phyloP scores from a whole-genome alignment of 352 stramenopile species.

The Phytophthora idaei region DNA sequence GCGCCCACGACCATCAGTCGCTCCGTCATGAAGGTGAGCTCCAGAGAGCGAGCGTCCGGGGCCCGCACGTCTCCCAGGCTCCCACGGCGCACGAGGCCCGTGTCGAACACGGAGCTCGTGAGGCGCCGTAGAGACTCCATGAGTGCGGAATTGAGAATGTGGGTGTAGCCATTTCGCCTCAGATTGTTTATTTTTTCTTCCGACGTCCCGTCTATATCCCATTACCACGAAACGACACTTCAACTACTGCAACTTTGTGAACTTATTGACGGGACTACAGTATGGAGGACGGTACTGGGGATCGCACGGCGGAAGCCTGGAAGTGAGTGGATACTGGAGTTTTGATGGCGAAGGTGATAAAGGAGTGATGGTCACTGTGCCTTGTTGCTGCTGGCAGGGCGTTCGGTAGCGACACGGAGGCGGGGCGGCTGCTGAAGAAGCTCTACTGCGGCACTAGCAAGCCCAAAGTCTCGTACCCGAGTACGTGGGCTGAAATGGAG shows the following conservation, averaged over 20 bases:
- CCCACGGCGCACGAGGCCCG: constrained; percentile 42
- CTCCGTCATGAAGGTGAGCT: constrained; percentile 78
- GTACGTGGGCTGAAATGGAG: constrained; percentile 31
- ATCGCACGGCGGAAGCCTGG: constrained; percentile 40
- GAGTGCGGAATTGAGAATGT: constrained; percentile 6
- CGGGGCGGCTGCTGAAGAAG: constrained; percentile 73
- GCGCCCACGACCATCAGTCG: constrained; percentile 67
- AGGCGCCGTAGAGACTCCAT: constrained; percentile 82
- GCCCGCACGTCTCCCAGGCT: constrained; percentile 35
- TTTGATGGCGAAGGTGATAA: not conserved
- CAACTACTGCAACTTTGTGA: constrained; percentile 4
- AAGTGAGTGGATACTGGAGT: constrained; percentile 31
- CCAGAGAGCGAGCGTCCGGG: constrained; percentile 47
- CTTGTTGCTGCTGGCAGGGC: constrained; percentile 33
- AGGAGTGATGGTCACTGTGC: not conserved
- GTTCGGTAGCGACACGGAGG: constrained; percentile 80
- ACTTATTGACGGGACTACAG: not conserved
- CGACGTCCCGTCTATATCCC: constrained; percentile 6
- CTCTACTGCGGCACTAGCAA: constrained; percentile 74
- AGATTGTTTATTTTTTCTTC: constrained; percentile 6
- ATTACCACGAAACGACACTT: constrained; percentile 14
- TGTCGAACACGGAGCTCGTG: constrained; percentile 74
- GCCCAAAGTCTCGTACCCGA: constrained; percentile 74
- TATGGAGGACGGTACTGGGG: not conserved
- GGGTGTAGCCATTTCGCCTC: constrained; percentile 19